phyloP scores from a whole-genome alignment of 371 early-diverging fungal genomes.

The Rhizopus delemar region DNA sequence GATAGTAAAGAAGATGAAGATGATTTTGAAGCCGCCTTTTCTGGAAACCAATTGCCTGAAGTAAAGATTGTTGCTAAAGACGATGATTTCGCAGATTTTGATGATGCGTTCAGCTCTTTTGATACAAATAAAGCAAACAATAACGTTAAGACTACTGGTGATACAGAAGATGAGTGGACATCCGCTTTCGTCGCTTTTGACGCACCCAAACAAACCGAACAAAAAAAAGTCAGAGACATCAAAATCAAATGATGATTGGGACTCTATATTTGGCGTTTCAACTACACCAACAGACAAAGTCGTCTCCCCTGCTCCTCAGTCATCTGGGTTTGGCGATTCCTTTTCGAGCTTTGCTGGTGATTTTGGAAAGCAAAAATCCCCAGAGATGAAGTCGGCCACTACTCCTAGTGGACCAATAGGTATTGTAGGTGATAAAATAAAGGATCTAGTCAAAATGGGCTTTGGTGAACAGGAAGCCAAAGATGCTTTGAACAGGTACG shows the following conservation, averaged over 20 bases:
- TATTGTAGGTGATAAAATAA: conserved; percentile 39
- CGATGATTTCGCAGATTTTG: conserved; percentile 40
- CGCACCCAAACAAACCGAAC: conserved; percentile 15
- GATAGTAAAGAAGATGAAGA: conserved; percentile 6
- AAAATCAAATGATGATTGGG: conserved; percentile 34
- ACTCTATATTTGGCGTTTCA: conserved; percentile 42
- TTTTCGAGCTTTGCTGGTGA: conserved; percentile 30
- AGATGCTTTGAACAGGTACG: conserved; percentile 60
- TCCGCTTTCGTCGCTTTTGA: conserved; percentile 39
- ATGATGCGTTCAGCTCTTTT: conserved; percentile 45
- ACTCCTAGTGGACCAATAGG: not conserved
- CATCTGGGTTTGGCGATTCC: conserved; percentile 36
- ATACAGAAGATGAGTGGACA: conserved; percentile 33
- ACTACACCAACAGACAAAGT: not conserved
- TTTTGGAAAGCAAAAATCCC: conserved; percentile 13
- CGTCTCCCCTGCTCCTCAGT: no score
- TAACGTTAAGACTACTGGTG: conserved; percentile 3
- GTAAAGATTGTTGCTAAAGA: conserved; percentile 33
- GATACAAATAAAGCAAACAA: conserved; percentile 2
- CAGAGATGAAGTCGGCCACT: not conserved
- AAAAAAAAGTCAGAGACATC: not conserved
- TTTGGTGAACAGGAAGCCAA: conserved; percentile 56
- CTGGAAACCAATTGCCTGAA: conserved; percentile 34
- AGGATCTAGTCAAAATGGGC: conserved; percentile 57
- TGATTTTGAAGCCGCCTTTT: conserved; percentile 43